Conservation (phyloP, 1,284 basidiomycete genomes). For the Coniferiporia sulphurascens region DNA sequence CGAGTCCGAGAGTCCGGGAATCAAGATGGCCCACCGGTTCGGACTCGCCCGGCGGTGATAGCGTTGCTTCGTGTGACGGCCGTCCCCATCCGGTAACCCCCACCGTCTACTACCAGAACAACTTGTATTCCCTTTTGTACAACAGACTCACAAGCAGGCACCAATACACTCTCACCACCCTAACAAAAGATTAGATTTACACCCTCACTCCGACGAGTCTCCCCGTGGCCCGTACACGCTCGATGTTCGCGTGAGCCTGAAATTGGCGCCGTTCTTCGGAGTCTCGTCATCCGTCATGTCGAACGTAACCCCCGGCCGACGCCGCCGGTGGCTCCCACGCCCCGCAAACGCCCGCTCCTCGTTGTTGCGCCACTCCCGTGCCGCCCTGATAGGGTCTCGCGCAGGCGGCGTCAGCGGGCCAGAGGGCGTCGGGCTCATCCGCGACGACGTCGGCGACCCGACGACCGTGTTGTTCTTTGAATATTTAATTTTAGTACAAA, state of each 20-base stretch:
- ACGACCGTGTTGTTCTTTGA: slow-evolving; percentile 61
- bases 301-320: slow-evolving; percentile 66
- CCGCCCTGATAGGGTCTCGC: slow-evolving; percentile 57
- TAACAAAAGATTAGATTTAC: not conserved
- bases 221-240: slow-evolving; percentile 3
- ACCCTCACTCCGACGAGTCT: slow-evolving; percentile 1
- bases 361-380: slow-evolving; percentile 59
- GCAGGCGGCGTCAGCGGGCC: slow-evolving; percentile 51
- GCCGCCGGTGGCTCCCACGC: slow-evolving; percentile 42
- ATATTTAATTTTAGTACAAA: slow-evolving; percentile 18
- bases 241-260: slow-evolving; percentile 5
- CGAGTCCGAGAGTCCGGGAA: too few relatives aligned
- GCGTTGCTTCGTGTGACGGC: not conserved
- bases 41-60: slow-evolving; percentile 5
- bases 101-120: not conserved
- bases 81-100: not conserved
- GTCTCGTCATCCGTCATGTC: slow-evolving; percentile 48
- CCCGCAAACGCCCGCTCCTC: slow-evolving; percentile 38
- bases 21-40: too few relatives aligned
- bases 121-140: not conserved
- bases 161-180: not conserved
- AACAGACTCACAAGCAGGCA: not conserved
- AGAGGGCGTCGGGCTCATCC: slow-evolving; percentile 48
- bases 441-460: slow-evolving; percentile 69
- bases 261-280: slow-evolving; percentile 9